A percentile compares a stretch with the other conserved stretches of the same genome.
Evolutionary conservation across 257 asterid species (phyloP).

Genomic region (Plantago ovata): DNA sequence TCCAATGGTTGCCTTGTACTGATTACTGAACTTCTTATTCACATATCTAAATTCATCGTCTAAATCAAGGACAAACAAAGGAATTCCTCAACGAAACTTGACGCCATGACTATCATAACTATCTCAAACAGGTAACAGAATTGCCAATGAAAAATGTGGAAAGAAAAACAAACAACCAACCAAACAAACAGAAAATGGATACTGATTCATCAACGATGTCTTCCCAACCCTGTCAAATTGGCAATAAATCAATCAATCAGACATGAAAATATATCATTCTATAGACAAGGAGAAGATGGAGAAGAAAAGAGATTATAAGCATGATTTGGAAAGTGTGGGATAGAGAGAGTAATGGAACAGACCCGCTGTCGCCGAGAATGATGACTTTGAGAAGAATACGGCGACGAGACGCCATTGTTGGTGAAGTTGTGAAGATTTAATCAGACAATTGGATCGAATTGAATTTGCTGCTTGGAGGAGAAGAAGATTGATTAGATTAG

Average conservation of each 20-base stretch:
- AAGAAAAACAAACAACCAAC: background rate
- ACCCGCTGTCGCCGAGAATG: conserved; percentile 59
- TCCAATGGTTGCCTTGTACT: conserved; percentile 48
- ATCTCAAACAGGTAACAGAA: background rate
- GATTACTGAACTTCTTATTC: conserved; percentile 44
- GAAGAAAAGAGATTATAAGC: too few species aligned
- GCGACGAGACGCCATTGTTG: conserved; percentile 43
- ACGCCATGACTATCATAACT: background rate
- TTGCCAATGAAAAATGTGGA: background rate
- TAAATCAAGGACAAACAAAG: conserved; percentile 24
- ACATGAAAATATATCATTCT: too few species aligned
- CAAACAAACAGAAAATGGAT: conserved; percentile 26
- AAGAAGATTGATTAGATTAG: too few species aligned
- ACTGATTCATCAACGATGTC: conserved; percentile 42
- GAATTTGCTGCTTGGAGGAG: too few species aligned
- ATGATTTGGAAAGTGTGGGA: too few species aligned
- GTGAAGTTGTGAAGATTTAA: too few species aligned
- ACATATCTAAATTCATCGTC: conserved; percentile 36
- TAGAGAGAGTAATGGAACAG: too few species aligned
- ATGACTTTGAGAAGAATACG: conserved; percentile 44
- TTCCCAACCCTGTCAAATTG: conserved; percentile 34
- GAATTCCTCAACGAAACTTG: conserved; percentile 1
- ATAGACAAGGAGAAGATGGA: too few species aligned
- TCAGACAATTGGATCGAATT: too few species aligned
- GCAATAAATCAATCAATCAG: too few species aligned